Percentiles rank a stretch among this genome's conserved stretches.
Evolutionary conservation across 2,329 filamentous ascomycete species (phyloP).

Genomic region (Cercospora berteroae): DNA sequence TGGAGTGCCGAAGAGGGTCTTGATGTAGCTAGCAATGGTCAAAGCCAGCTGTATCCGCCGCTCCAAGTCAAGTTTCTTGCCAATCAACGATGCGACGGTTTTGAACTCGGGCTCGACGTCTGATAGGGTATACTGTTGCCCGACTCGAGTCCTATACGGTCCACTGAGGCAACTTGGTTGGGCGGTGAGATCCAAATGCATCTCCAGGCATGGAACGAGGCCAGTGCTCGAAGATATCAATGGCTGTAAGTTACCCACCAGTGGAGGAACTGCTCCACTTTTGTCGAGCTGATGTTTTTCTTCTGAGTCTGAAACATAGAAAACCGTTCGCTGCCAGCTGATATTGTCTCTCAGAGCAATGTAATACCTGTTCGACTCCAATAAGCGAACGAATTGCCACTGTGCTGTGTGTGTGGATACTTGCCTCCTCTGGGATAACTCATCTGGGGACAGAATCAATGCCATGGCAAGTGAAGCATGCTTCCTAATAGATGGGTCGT

Average conservation of each 20-base stretch:
- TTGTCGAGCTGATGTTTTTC: background rate
- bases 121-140: background rate
- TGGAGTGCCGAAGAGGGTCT: background rate
- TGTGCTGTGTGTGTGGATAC: no score
- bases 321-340: background rate
- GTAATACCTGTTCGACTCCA: background rate
- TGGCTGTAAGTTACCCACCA: background rate
- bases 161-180: background rate
- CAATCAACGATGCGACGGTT: background rate
- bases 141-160: background rate
- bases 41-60: background rate
- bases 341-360: background rate
- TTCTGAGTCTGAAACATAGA: background rate
- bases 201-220: background rate
- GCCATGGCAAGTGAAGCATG: background rate
- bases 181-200: background rate
- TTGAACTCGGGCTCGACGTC: background rate
- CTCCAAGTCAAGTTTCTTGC: background rate
- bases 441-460: no score
- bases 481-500: background rate
- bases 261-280: background rate
- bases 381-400: no score
- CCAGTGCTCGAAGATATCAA: background rate
- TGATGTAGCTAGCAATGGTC: background rate
- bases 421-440: no score